Evolutionary conservation across 2,329 filamentous ascomycete species (phyloP).

Genomic region (Penicillium sp.): DNA sequence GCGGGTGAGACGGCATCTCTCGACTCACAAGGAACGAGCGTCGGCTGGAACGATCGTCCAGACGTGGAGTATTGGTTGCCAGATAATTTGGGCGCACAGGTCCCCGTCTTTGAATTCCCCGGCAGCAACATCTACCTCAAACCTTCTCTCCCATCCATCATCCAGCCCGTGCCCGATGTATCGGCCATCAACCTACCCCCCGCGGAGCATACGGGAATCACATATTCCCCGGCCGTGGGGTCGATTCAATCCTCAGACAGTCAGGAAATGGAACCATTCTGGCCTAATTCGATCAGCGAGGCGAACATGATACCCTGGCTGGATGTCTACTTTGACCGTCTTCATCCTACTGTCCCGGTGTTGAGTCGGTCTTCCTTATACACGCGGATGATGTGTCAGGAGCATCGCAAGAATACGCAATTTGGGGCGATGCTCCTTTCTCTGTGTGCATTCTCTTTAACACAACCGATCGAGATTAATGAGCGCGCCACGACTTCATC

Average conservation of each 20-base stretch:
- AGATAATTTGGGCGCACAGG: constrained; percentile 39
- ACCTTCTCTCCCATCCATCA: constrained; percentile 40
- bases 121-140: constrained; percentile 43
- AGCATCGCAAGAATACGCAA: constrained; percentile 48
- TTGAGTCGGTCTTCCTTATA: constrained; percentile 47
- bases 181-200: constrained; percentile 26
- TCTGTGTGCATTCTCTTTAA: constrained; percentile 49
- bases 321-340: constrained; percentile 50
- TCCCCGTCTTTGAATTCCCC: constrained; percentile 39
- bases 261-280: constrained; percentile 34
- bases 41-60: constrained; percentile 35
- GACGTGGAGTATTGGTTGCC: constrained; percentile 43
- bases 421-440: constrained; percentile 50
- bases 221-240: constrained; percentile 26
- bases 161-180: constrained; percentile 30
- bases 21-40: constrained; percentile 26
- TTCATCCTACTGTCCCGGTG: constrained; percentile 50
- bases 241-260: constrained; percentile 27
- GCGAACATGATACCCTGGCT: constrained; percentile 48
- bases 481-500: constrained; percentile 43
- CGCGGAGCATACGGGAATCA: constrained; percentile 24
- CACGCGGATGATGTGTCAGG: constrained; percentile 47
- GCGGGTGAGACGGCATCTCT: constrained; percentile 27
- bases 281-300: constrained; percentile 47
- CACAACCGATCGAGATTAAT: constrained; percentile 50